These are phyloP conservation scores for Kwoniella bestiolae DNA, from an alignment of 768 basidiomycete genomes.

Conservation along the genomic window DNA sequence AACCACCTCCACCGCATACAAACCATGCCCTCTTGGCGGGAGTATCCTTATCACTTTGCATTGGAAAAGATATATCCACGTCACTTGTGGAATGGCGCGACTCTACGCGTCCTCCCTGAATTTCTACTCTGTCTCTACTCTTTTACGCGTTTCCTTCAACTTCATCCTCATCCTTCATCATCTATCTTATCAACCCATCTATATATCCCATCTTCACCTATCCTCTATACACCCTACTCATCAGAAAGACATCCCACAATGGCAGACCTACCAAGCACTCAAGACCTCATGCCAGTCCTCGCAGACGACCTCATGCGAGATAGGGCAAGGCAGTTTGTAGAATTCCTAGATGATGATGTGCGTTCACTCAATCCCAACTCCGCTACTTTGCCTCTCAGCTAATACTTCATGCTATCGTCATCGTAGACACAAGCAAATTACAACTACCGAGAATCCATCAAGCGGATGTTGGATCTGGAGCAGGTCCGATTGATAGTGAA, in stretches of 20 bases:
- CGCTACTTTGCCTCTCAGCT: too few species aligned
- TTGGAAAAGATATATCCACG: constrained; percentile 3
- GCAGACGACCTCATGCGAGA: constrained; percentile 71
- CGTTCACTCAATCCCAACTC: constrained; percentile 13
- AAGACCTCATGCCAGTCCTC: constrained; percentile 62
- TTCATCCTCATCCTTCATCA: neutral
- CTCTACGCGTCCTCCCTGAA: constrained; percentile 22
- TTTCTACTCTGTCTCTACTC: neutral
- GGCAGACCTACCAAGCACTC: constrained; percentile 42
- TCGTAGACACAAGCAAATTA: constrained; percentile 60
- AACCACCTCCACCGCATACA: constrained; percentile 16
- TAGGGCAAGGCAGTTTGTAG: constrained; percentile 76
- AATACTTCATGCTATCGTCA: too few species aligned
- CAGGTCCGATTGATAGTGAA: constrained; percentile 91
- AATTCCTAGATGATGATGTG: constrained; percentile 64
- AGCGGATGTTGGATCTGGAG: constrained; percentile 77
- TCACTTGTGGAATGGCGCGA: constrained; percentile 17
- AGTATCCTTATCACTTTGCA: neutral
- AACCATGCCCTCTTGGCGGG: neutral
- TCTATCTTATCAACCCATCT: neutral
- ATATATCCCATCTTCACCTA: neutral
- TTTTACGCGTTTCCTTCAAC: constrained; percentile 13
- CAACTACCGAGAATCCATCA: constrained; percentile 84
- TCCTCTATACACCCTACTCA: neutral
- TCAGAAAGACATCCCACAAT: constrained; percentile 22